A percentile compares a stretch with the other conserved stretches of the same genome.
Evolutionary conservation across 2,329 filamentous ascomycete genomes (phyloP).

Genomic region (Sclerotinia borealis): DNA sequence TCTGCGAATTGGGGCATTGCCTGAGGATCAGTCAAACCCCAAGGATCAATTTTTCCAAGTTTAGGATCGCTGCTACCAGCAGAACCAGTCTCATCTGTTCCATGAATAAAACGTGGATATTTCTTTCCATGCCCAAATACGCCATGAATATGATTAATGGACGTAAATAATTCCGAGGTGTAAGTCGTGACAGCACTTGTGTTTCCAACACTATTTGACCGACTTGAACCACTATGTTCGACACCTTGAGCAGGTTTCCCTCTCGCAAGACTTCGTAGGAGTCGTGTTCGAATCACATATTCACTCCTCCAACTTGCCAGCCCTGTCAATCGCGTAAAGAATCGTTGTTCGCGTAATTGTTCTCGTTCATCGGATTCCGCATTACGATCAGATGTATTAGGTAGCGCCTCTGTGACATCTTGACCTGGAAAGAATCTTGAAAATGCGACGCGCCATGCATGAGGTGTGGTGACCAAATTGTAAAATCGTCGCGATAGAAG

Average conservation of each 20-base stretch:
- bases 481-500: slow-evolving; percentile 87
- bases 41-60: slow-evolving; percentile 68
- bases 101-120: slow-evolving; percentile 74
- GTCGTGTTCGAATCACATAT: slow-evolving; percentile 80
- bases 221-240: slow-evolving; percentile 46
- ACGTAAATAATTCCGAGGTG: slow-evolving; percentile 73
- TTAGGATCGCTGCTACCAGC: slow-evolving; percentile 78
- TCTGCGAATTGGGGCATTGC: slow-evolving; percentile 74
- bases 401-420: slow-evolving; percentile 41
- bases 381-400: slow-evolving; percentile 15
- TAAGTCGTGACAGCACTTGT: slow-evolving; percentile 75
- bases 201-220: slow-evolving; percentile 45
- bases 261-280: slow-evolving; percentile 72
- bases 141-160: slow-evolving; percentile 74
- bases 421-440: slow-evolving; percentile 82
- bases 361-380: slow-evolving; percentile 43
- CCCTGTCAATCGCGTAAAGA: slow-evolving; percentile 75
- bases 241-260: slow-evolving; percentile 67
- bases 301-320: slow-evolving; percentile 94
- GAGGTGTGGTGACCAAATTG: slow-evolving; percentile 77
- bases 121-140: slow-evolving; percentile 70
- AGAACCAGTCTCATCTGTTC: slow-evolving; percentile 68
- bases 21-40: slow-evolving; percentile 73
- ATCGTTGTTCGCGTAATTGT: slow-evolving; percentile 62
- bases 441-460: slow-evolving; percentile 92